phyloP scores from a whole-genome alignment of 2,329 filamentous ascomycete genomes.

The Alternaria incomplexa region DNA sequence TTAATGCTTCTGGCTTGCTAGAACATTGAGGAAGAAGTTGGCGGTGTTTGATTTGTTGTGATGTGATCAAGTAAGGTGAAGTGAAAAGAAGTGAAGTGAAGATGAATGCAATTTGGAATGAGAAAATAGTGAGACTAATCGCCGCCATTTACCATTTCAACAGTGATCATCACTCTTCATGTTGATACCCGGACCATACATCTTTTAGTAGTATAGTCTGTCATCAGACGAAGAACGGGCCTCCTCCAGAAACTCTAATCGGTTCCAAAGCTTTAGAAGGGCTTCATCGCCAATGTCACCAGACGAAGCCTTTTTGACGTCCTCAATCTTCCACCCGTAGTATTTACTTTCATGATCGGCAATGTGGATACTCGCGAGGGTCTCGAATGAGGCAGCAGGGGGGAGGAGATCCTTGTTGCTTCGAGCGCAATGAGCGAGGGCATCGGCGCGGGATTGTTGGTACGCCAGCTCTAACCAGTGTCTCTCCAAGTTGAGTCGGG shows the following conservation, averaged over 20 bases:
- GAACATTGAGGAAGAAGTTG: constrained; percentile 8
- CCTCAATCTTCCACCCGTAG: not conserved
- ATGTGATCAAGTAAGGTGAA: not conserved
- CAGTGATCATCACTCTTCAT: not conserved
- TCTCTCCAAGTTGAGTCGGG: not conserved
- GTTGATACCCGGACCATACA: not conserved
- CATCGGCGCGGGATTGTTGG: constrained; percentile 9
- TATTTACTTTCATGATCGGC: not conserved
- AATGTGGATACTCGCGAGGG: not conserved
- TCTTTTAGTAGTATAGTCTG: not conserved
- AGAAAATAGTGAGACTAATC: not conserved
- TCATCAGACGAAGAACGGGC: not conserved
- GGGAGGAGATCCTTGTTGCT: constrained; percentile 3
- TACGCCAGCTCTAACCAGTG: constrained; percentile 14
- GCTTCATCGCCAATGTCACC: not conserved
- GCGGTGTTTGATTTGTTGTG: not conserved
- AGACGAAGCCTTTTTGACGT: not conserved
- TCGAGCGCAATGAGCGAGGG: constrained; percentile 5
- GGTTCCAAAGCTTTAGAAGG: not conserved
- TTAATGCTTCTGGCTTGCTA: constrained; percentile 6
- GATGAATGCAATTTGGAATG: not conserved
- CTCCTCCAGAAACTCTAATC: not conserved
- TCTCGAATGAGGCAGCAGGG: not conserved
- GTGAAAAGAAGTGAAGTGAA: not conserved
- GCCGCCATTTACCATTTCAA: not conserved